Evolutionary conservation across 306 rosid genomes (phyloP), one percentile per base, ranked within the genome.

Genomic region (Dryas drummondii): DNA sequence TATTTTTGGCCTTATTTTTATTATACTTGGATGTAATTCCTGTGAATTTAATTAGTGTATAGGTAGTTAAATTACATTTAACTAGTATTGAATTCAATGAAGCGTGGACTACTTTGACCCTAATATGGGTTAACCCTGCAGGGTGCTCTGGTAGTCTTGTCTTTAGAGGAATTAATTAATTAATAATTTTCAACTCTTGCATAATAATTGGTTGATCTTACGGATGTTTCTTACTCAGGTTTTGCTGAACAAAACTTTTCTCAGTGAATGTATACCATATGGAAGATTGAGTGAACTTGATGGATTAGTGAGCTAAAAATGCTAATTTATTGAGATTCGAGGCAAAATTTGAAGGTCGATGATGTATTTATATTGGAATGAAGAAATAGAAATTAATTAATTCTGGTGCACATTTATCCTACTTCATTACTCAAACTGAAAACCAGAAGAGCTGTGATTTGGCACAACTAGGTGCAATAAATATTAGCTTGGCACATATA

Each of bases 331-430:
- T 5, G 16, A 5, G 49, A 16, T 17, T 41, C 6, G 49, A 16
- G 49, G 49, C 53, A 46, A 17, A 53, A 15, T 54, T 19, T 53
- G 74, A 70, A 70, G 62, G 37, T 41, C 52, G 54, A 9, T 70
- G 63, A 40, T 70, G 74, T 53, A 54, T 40, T 16, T 54, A 7
- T 16, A 42, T n/a, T 54, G 74, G 49, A 70, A 70, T n/a, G 17
- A 3, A 70, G 41, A 70, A 70, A 54, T 40, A 37, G 74, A 40
- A 57, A 70, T 11, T 3, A 6, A 54, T 70, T 70, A 12, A 70
- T 54, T 70, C 51, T 70, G n/a, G 40, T 41, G 49, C 72, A 14
- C 46, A 49, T 45, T 16, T 51, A 40, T 53, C 51, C 26, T 49
- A 15, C 58, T 51, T 69, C 17, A 37, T 51, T 68, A 27, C 9